Evolutionary conservation across 306 rosid genomes (phyloP).

Genomic region (Biancaea sappan): DNA sequence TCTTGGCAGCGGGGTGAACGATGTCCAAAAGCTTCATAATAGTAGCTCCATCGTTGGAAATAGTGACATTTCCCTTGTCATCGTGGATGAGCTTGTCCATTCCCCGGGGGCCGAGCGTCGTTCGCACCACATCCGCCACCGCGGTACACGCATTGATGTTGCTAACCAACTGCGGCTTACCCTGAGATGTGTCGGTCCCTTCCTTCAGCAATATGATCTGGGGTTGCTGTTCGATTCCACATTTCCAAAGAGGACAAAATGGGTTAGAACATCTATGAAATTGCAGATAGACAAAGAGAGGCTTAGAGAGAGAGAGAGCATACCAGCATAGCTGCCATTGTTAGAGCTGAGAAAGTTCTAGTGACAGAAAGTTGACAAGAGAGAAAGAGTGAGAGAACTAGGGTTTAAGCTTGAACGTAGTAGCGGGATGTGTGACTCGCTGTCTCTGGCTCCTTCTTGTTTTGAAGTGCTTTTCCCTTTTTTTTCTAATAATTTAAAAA

Average conservation of each 20-base stretch:
- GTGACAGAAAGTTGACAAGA: neutral
- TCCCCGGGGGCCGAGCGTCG: constrained; percentile 93
- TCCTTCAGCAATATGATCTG: constrained; percentile 95
- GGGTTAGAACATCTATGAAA: neutral
- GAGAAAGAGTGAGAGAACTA: constrained; percentile 32
- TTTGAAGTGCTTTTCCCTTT: neutral
- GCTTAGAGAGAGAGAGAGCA: constrained; percentile 17
- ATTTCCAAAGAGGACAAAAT: constrained; percentile 34
- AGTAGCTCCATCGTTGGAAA: constrained; percentile 97
- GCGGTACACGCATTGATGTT: constrained; percentile 97
- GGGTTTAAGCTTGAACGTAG: constrained; percentile 44
- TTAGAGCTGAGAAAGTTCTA: constrained; percentile 35
- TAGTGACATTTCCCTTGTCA: constrained; percentile 87
- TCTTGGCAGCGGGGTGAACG: constrained; percentile 96
- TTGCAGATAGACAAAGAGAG: neutral
- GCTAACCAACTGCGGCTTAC: constrained; percentile 90
- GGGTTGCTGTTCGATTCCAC: constrained; percentile 76
- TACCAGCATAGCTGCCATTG: constrained; percentile 95
- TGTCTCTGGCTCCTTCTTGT: constrained; percentile 24
- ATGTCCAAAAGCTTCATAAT: constrained; percentile 96
- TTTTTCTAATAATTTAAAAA: no score
- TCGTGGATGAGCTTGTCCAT: constrained; percentile 99
- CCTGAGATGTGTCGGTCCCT: constrained; percentile 97
- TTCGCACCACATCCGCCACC: constrained; percentile 89
- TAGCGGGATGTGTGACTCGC: neutral